Evolutionary conservation across 2,329 filamentous ascomycete genomes (phyloP).

Genomic region (Pestalotiopsis sp.): DNA sequence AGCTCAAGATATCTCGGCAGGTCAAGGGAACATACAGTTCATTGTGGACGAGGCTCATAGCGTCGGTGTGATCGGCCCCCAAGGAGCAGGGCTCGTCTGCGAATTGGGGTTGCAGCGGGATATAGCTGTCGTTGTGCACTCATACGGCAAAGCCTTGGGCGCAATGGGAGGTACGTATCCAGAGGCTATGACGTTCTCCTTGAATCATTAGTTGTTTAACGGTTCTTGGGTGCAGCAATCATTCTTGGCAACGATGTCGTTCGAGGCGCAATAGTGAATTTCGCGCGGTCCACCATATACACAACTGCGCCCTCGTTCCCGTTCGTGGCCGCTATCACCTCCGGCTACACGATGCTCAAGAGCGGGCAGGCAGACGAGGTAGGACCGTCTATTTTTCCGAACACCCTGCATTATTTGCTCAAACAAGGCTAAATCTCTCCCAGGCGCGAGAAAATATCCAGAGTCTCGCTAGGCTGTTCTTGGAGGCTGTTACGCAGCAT

Average conservation of each 20-base stretch:
- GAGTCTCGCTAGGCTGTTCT: constrained; percentile 27
- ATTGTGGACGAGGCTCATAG: constrained; percentile 60
- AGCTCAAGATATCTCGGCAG: constrained; percentile 33
- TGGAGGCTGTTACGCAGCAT: constrained; percentile 22
- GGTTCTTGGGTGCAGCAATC: constrained; percentile 18
- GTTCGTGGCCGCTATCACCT: constrained; percentile 38
- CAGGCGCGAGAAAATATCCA: constrained; percentile 22
- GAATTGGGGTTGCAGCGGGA: constrained; percentile 49
- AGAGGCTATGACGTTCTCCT: neutral
- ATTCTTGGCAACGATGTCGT: constrained; percentile 20
- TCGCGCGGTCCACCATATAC: constrained; percentile 39
- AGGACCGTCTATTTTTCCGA: neutral
- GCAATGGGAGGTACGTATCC: constrained; percentile 29
- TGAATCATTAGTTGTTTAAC: constrained; percentile 9
- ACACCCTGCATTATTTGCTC: neutral
- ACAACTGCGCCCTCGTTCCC: constrained; percentile 43
- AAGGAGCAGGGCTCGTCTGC: constrained; percentile 50
- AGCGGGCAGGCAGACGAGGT: constrained; percentile 36
- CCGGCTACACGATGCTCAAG: constrained; percentile 28
- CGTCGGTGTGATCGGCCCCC: constrained; percentile 49
- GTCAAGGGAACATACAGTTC: constrained; percentile 44
- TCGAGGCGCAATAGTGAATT: constrained; percentile 15
- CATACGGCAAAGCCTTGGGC: constrained; percentile 54
- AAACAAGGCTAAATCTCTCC: neutral
- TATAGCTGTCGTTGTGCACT: constrained; percentile 51